These are phyloP conservation scores for Hanseniaspora occidentalis DNA, from an alignment of 805 yeast genomes.

Conservation along the genomic window DNA sequence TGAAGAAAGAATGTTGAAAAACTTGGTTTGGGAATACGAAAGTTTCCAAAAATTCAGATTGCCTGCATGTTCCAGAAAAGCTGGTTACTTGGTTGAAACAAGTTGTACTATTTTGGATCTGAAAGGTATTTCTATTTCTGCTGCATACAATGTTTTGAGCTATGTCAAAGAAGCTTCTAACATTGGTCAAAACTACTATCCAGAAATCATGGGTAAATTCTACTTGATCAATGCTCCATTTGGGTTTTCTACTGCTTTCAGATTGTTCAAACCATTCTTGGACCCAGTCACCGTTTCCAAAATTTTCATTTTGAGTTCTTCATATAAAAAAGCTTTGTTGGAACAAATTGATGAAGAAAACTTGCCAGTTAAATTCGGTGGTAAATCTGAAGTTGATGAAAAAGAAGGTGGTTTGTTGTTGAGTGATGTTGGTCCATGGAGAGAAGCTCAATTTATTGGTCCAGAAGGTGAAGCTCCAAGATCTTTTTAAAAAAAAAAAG, in stretches of 20 bases:
- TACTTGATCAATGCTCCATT: conserved; percentile 94
- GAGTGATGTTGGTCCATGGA: conserved; percentile 96
- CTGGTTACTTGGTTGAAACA: conserved; percentile 74
- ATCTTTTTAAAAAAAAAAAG: conserved; percentile 25
- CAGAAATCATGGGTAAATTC: conserved; percentile 98
- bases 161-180: conserved; percentile 88
- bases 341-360: conserved; percentile 91
- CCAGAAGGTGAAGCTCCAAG: conserved; percentile 92
- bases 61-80: conserved; percentile 87
- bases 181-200: conserved; percentile 95
- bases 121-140: conserved; percentile 79
- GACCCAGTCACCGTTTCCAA: conserved; percentile 97
- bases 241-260: conserved; percentile 91
- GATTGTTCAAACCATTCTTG: conserved; percentile 80
- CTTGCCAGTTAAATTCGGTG: conserved; percentile 87
- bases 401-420: conserved; percentile 72
- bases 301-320: conserved; percentile 73
- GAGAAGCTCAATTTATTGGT: conserved; percentile 76
- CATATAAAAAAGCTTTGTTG: conserved; percentile 69
- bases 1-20: conserved; percentile 91
- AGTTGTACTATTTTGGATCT: conserved; percentile 93
- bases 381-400: conserved; percentile 51
- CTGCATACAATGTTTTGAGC: conserved; percentile 74
- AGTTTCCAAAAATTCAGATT: conserved; percentile 71
- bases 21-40: conserved; percentile 96